These are phyloP conservation scores for Cucurbitaria berberidis DNA, from an alignment of 2,329 filamentous ascomycete genomes.

Conservation along the genomic window DNA sequence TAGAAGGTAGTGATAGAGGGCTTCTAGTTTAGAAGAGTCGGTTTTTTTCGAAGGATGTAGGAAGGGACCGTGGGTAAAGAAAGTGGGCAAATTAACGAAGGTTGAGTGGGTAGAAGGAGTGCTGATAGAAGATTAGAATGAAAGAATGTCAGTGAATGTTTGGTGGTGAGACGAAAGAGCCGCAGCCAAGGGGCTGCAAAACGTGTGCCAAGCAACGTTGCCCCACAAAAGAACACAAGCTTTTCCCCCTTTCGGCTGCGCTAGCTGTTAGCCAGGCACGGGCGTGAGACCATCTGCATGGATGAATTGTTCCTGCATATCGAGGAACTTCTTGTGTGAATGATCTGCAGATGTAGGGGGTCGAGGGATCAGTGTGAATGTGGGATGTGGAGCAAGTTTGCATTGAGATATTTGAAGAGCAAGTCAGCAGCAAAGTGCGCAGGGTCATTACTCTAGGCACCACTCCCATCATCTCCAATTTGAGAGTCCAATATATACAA, in stretches of 20 bases:
- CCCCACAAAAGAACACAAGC: slow-evolving; percentile 5
- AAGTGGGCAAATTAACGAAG: slow-evolving; percentile 11
- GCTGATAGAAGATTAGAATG: slow-evolving; percentile 13
- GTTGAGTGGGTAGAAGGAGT: slow-evolving; percentile 18
- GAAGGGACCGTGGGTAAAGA: slow-evolving; percentile 3
- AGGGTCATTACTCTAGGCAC: neutral
- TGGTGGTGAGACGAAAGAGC: slow-evolving; percentile 11
- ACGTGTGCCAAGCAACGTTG: slow-evolving; percentile 8
- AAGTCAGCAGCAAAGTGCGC: neutral
- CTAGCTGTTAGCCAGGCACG: slow-evolving; percentile 28
- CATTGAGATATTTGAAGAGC: neutral
- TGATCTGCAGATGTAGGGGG: neutral
- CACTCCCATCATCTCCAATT: neutral
- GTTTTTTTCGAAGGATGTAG: neutral
- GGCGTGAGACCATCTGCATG: slow-evolving; percentile 12
- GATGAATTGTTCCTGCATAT: slow-evolving; percentile 22
- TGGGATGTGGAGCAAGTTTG: neutral
- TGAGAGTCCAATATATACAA: slow-evolving; percentile 14
- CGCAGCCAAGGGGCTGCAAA: slow-evolving; percentile 9
- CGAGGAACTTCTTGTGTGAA: neutral
- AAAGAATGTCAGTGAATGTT: slow-evolving; percentile 15
- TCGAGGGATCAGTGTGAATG: slow-evolving; percentile 1
- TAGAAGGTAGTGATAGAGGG: neutral
- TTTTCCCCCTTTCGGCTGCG: slow-evolving; percentile 10
- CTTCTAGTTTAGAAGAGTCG: slow-evolving; percentile 1